A percentile compares a stretch with the other conserved stretches of the same genome.
These are phyloP conservation scores for Fusarium pseudograminearum DNA, from an alignment of 2,329 filamentous ascomycete species.

Conservation along the genomic window DNA sequence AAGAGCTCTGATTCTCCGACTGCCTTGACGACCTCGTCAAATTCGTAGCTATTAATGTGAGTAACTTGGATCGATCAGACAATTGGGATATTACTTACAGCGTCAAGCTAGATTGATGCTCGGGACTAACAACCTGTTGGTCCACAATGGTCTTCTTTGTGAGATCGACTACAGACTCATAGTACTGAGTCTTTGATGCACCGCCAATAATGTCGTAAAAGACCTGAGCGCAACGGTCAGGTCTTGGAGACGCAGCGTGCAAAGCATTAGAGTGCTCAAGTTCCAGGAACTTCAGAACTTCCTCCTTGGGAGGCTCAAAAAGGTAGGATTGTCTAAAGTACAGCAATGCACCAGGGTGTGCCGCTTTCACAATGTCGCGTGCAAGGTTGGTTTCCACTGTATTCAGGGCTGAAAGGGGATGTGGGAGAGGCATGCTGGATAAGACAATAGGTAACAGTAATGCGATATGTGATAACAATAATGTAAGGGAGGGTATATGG, in stretches of 20 bases:
- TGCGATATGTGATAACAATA: not conserved
- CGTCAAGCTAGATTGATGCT: constrained; percentile 49
- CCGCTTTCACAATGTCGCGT: constrained; percentile 49
- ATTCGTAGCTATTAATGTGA: constrained; percentile 36
- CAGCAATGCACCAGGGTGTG: constrained; percentile 48
- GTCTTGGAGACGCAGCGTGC: constrained; percentile 45
- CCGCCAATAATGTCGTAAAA: constrained; percentile 54
- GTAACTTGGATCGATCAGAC: fast-evolving
- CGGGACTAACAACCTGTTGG: constrained; percentile 46
- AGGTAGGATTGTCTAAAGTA: constrained; percentile 65
- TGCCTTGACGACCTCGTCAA: constrained; percentile 52
- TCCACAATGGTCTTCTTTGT: constrained; percentile 39
- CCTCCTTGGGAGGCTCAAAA: constrained; percentile 62
- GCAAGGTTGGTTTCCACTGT: constrained; percentile 51
- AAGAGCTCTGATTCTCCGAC: constrained; percentile 49
- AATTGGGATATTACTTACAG: constrained; percentile 35
- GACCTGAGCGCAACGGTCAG: constrained; percentile 57
- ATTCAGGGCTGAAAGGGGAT: constrained; percentile 51
- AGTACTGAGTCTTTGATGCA: constrained; percentile 42
- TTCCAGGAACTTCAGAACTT: constrained; percentile 61
- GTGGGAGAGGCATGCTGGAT: constrained; percentile 24
- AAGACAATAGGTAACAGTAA: not conserved
- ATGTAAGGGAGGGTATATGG: not conserved
- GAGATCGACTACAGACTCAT: constrained; percentile 55
- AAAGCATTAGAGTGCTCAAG: constrained; percentile 53